Base-by-base conservation (phyloP, 169 alveolate genomes). In the Besnoitia besnoiti region DNA sequence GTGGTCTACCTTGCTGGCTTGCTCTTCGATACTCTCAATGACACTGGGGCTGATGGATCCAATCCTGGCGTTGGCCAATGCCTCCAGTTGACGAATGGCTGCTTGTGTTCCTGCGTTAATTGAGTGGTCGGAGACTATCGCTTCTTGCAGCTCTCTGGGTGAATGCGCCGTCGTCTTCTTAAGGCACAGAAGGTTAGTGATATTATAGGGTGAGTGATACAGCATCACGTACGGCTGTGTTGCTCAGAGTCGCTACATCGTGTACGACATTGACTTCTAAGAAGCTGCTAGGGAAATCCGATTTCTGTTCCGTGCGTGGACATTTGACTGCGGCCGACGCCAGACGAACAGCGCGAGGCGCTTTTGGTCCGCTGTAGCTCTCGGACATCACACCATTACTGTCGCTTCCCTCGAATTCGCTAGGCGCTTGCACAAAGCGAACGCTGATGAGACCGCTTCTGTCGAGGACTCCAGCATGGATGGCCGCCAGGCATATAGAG, bases 401-500 rank as follows among this genome's bases (percentile, higher is more conserved):
- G 82, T 75, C 96, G 90, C 93, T 85, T 39, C 98, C 98, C 73
- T 96, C 97, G 92, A 95, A 94, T 80, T 96, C 97, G 39, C 55
- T 92, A 21, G 97, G 95, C 44, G 97, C 97, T 50, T 95, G 84
- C 24, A 96, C 95, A 59, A 95, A 89, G 85, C 96, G 93, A 35
- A 96, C 94, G 8, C 55, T 33, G 37, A 95, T 85, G 33, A 95
- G 85, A 35, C 93, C 92, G 40, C 92, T 94, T 79, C 94, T 92
- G 89, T 93, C 95, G 75, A 95, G 95, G 50, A 95, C 96, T 19
- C 98, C 98, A 16, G 98, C 95, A 75, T 97, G 98, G 24, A 97
- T 90, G 46, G 98, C 98, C 16, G 98, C 97, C 37, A 96, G 89
- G 51, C 98, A 97, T 47, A 97, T 94, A 39, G 98, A 94, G 85